Evolutionary conservation across 1,284 basidiomycete genomes (phyloP).

Genomic region (Sanghuangporus weigelae): DNA sequence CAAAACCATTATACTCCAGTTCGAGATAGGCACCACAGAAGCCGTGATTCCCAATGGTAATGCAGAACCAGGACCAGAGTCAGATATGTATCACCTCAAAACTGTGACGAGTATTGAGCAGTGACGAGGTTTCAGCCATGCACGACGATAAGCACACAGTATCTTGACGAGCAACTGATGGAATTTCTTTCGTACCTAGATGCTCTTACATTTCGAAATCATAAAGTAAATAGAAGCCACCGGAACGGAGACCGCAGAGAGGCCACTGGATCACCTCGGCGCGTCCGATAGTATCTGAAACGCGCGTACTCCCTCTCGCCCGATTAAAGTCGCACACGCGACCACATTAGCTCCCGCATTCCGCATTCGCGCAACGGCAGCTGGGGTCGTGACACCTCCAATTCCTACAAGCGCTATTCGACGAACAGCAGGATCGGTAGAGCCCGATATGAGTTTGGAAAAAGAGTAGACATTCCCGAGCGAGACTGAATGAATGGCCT

Average conservation of each 20-base stretch:
- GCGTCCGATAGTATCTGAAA: slow-evolving; percentile 41
- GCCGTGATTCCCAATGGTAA: no score
- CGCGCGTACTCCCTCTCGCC: slow-evolving; percentile 55
- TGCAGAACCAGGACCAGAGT: no score
- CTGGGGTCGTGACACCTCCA: slow-evolving; percentile 66
- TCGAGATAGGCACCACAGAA: no score
- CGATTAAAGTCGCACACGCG: slow-evolving; percentile 70
- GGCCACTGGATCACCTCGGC: neutral
- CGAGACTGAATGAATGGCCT: slow-evolving; percentile 65
- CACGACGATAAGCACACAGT: no score
- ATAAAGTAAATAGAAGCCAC: no score
- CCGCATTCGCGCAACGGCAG: slow-evolving; percentile 57
- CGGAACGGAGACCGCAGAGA: neutral
- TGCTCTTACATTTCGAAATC: no score
- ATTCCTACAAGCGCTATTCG: slow-evolving; percentile 64
- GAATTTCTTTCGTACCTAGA: no score
- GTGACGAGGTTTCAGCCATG: no score
- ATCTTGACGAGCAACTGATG: no score
- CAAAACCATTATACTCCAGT: no score
- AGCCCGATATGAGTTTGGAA: slow-evolving; percentile 41
- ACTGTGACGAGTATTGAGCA: no score
- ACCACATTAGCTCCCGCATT: slow-evolving; percentile 66
- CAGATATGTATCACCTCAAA: no score
- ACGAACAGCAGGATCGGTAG: slow-evolving; percentile 36
- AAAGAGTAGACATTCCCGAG: slow-evolving; percentile 71